Conservation (phyloP, 2,329 filamentous ascomycete species). For the Phaeosphaeria sp. region DNA sequence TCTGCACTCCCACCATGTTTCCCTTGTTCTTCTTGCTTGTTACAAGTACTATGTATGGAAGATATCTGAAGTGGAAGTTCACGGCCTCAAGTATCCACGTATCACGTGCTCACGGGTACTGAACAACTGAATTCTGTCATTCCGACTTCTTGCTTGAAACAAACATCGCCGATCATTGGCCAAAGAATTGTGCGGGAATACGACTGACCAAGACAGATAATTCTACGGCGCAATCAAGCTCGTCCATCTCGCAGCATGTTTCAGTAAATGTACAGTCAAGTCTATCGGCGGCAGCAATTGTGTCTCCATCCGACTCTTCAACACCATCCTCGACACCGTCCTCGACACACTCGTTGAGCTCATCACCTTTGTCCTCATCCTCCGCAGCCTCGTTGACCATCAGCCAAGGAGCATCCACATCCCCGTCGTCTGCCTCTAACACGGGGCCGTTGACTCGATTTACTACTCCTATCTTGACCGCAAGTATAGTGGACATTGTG, state of each 20-base stretch:
- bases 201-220: conserved; percentile 11
- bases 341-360: not conserved
- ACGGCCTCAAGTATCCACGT: not conserved
- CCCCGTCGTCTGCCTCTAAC: not conserved
- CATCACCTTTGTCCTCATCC: not conserved
- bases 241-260: conserved; percentile 1
- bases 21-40: too few species aligned
- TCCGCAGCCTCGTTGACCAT: not conserved
- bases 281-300: conserved; percentile 2
- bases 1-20: not conserved
- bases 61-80: too few species aligned
- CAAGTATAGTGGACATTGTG: not conserved
- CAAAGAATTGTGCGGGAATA: not conserved
- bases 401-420: not conserved
- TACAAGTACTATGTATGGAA: too few species aligned
- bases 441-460: not conserved
- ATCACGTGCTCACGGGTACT: not conserved
- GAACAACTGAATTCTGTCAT: not conserved
- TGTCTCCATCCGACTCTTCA: not conserved
- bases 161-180: not conserved
- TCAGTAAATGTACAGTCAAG: conserved; percentile 2
- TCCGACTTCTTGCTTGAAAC: not conserved
- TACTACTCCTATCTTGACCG: not conserved
- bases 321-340: not conserved
- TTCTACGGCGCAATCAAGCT: conserved; percentile 5